Evolutionary conservation across 208 protist species (phyloP).

Genomic region (Tritrichomonas musculus): DNA sequence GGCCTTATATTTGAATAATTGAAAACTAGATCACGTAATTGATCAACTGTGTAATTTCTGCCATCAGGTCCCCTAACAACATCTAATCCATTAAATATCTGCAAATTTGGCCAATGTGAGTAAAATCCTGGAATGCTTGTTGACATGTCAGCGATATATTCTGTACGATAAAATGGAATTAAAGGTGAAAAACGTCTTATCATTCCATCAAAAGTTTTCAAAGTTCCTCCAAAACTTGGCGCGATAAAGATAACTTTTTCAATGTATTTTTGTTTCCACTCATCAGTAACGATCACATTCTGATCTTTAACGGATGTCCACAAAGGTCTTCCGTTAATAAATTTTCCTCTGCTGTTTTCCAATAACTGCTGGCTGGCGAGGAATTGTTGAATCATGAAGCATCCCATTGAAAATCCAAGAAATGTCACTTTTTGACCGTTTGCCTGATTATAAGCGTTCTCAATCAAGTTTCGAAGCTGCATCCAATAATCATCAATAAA

Average conservation of each 20-base stretch:
- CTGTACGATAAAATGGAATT: not conserved
- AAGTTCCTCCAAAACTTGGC: not conserved
- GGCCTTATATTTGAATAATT: too few species aligned
- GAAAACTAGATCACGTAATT: not conserved
- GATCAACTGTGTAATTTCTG: not conserved
- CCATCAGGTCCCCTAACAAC: not conserved
- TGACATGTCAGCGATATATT: not conserved
- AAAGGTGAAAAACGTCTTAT: not conserved
- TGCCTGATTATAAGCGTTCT: not conserved
- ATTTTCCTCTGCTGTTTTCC: too few species aligned
- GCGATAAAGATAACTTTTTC: too few species aligned
- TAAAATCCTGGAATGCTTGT: not conserved
- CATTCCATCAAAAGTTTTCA: not conserved
- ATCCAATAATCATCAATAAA: not conserved
- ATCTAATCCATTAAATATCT: not conserved
- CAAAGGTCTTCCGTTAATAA: too few species aligned
- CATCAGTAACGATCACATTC: not conserved
- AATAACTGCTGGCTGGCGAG: not conserved
- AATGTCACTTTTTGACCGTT: not conserved
- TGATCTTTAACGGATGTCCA: too few species aligned
- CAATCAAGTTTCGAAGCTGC: not conserved
- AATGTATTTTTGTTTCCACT: not conserved
- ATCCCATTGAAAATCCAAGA: not conserved
- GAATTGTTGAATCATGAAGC: too few species aligned
- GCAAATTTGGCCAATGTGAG: not conserved